Percentiles rank a stretch among this genome's conserved stretches.
Conservation (phyloP, 352 stramenopile genomes). For the Pythium pyrilobum region DNA sequence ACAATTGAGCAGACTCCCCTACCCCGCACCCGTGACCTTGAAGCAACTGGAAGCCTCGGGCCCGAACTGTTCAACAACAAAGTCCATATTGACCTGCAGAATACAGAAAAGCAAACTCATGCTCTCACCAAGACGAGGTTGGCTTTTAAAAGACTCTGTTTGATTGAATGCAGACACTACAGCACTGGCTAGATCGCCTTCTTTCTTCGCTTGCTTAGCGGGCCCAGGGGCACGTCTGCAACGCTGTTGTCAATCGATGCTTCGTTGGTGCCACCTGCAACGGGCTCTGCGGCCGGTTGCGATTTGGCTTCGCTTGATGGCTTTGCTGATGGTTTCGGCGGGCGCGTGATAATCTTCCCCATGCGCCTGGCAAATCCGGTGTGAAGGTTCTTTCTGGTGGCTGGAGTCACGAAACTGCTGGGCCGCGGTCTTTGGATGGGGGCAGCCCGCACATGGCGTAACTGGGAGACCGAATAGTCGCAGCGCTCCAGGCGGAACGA, state of each 20-base stretch:
- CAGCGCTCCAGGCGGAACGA: constrained; percentile 66
- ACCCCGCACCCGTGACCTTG: constrained; percentile 11
- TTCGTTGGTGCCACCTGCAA: no score
- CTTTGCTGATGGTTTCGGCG: not conserved
- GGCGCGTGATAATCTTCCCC: not conserved
- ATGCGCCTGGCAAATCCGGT: not conserved
- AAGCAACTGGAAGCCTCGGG: constrained; percentile 14
- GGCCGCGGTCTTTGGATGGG: constrained; percentile 12
- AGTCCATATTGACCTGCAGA: not conserved
- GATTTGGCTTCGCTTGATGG: not conserved
- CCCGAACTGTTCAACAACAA: not conserved
- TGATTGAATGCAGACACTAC: not conserved
- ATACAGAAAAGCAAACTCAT: no score
- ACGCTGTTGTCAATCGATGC: no score
- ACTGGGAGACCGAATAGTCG: constrained; percentile 61
- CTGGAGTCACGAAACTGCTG: not conserved
- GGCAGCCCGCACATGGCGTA: constrained; percentile 60
- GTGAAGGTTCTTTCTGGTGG: not conserved
- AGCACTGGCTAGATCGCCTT: not conserved
- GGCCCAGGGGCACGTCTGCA: no score
- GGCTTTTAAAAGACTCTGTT: not conserved
- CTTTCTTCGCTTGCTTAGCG: not conserved
- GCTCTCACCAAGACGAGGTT: not conserved
- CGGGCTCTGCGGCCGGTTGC: no score
- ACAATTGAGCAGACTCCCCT: not conserved